These are phyloP conservation scores for Sarocladium brachiariae DNA, from an alignment of 2,329 filamentous ascomycete genomes.

Conservation along the genomic window DNA sequence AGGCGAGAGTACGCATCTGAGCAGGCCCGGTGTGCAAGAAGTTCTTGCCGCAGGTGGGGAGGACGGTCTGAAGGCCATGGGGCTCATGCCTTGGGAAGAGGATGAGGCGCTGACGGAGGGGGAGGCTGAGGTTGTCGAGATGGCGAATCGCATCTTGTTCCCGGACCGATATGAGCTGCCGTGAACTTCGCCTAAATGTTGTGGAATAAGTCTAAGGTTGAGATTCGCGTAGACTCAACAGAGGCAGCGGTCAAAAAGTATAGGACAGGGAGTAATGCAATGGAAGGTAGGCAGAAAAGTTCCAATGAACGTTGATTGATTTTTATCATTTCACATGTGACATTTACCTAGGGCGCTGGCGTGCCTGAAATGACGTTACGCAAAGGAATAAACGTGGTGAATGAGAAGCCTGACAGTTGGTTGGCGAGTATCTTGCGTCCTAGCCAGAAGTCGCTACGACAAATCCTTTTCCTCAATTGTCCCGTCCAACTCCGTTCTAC, in stretches of 20 bases:
- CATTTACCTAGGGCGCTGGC: background rate
- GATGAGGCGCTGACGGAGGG: slow-evolving; percentile 24
- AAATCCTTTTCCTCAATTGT: background rate
- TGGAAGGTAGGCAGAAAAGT: too few species aligned
- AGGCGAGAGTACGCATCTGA: slow-evolving; percentile 27
- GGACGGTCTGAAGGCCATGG: slow-evolving; percentile 34
- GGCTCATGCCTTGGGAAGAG: slow-evolving; percentile 34
- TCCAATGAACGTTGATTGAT: too few species aligned
- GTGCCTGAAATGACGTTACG: background rate
- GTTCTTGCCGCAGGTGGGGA: slow-evolving; percentile 33
- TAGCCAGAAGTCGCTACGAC: background rate
- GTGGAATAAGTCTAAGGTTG: background rate
- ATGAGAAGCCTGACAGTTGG: background rate
- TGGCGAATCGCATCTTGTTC: slow-evolving; percentile 10
- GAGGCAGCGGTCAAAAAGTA: too few species aligned
- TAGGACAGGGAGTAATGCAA: background rate
- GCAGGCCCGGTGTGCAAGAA: slow-evolving; percentile 29
- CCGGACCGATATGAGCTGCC: slow-evolving; percentile 12
- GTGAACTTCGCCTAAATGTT: background rate
- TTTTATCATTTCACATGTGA: background rate
- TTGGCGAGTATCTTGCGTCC: background rate
- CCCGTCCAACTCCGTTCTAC: too few species aligned
- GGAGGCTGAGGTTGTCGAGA: slow-evolving; percentile 26
- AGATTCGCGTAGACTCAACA: too few species aligned
- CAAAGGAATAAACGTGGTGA: background rate